Evolutionary conservation across 2,329 filamentous ascomycete genomes (phyloP), one percentile per base, ranked within the genome.

Genomic region (Hymenoscyphus linearis): DNA sequence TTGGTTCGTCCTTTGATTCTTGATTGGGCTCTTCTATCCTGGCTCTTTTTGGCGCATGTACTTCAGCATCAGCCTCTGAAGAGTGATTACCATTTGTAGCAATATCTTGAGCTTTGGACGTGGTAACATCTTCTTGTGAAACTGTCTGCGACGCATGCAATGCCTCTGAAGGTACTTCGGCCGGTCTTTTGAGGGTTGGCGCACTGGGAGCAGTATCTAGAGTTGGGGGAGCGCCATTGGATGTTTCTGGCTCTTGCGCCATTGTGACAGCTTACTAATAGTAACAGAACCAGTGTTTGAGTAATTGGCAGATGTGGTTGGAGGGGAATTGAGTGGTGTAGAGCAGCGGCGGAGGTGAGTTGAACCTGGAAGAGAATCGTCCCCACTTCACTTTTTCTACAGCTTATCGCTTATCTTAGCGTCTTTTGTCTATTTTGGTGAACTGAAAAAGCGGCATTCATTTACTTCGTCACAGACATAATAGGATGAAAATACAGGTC

Each of bases 31-130:
- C 71, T 36, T 82, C 79, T 57, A 83, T 72, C 74, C 83, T 89
- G 66, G 82, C 76, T 69, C 84, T 81, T 76, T 89, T 89, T 57
- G 81, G 74, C 44, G 82, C 78, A 62, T 80, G 79, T 50, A 76
- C 74, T 58, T 75, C 73, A 13, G 70, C 63, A 62, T 71, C 67
- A 58, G 63, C 69, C 62, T 66, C 70, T 58, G 57, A 26, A 9
- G 31, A 31, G 3, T 31, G 31, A 2, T 31, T 31, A 4, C 66
- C 63, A 53, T 69, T 67, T 57, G 63, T 62, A 50, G 67, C 71
- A 16, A 65, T 35, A 50, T 74, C 70, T 58, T 72, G 71, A 12
- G 69, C 70, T 57, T 70, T 69, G 16, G 69, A 72, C 12, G 67
- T 58, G 16, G 71, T 66, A 34, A 70, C 71, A 55, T 72, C 72